These are phyloP conservation scores for Hyaloscypha finlandica DNA, from an alignment of 495 filamentous ascomycete genomes.

Conservation along the genomic window DNA sequence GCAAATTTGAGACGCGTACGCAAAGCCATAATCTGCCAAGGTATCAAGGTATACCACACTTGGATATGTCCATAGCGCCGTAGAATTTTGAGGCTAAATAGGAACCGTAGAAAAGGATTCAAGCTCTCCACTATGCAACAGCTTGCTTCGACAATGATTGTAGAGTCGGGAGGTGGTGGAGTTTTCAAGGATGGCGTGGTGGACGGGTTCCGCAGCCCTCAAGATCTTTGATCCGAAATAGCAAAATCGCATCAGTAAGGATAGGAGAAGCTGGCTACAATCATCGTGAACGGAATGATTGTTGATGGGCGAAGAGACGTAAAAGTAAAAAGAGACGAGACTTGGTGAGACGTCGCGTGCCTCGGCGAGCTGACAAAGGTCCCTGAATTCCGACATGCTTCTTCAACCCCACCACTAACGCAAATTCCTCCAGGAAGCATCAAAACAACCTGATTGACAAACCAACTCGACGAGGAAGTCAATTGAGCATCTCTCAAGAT, in stretches of 20 bases:
- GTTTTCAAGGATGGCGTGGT: neutral
- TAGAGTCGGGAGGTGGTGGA: neutral
- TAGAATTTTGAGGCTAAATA: too few species aligned
- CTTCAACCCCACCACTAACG: constrained; percentile 12
- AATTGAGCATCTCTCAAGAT: constrained; percentile 15
- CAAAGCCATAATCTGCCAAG: neutral
- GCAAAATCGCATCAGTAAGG: too few species aligned
- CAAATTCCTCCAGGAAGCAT: neutral
- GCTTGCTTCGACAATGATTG: neutral
- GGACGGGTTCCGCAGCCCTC: neutral
- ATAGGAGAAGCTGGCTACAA: neutral
- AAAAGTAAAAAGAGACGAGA: neutral
- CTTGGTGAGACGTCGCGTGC: constrained; percentile 1
- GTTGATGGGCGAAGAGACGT: neutral
- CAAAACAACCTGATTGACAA: neutral
- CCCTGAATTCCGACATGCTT: constrained; percentile 9
- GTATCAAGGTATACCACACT: neutral
- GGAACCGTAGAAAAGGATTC: too few species aligned
- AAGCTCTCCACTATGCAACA: too few species aligned
- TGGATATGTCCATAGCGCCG: too few species aligned
- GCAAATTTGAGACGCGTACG: neutral
- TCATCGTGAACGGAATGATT: neutral
- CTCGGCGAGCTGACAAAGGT: constrained; percentile 4
- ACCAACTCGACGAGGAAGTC: neutral
- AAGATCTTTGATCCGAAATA: too few species aligned